Conservation (phyloP, 2,329 filamentous ascomycete species). For the Xylariaceae sp. region DNA sequence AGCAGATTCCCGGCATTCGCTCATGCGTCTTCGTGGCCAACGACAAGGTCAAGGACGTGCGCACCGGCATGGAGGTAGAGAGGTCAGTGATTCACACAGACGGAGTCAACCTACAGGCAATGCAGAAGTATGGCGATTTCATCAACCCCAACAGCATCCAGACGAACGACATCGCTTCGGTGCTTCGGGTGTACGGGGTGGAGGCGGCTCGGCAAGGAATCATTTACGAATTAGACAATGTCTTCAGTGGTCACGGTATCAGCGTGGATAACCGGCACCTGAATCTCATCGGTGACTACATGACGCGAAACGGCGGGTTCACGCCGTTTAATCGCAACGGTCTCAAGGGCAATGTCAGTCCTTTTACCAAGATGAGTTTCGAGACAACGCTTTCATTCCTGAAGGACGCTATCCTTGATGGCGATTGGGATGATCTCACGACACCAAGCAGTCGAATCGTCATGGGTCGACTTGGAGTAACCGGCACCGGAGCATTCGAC, state of each 20-base stretch:
- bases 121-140: constrained; percentile 81
- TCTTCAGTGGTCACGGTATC: constrained; percentile 91
- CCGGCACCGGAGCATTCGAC: constrained; percentile 91
- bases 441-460: constrained; percentile 87
- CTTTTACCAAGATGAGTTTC: constrained; percentile 99
- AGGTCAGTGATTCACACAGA: constrained; percentile 67
- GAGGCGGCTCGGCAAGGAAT: constrained; percentile 88
- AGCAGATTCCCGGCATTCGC: constrained; percentile 75
- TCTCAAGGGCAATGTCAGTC: constrained; percentile 76
- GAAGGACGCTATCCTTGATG: constrained; percentile 84
- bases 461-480: constrained; percentile 73
- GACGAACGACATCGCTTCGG: constrained; percentile 88
- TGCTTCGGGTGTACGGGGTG: constrained; percentile 83
- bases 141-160: constrained; percentile 82
- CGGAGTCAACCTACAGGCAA: constrained; percentile 83
- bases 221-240: constrained; percentile 75
- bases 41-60: constrained; percentile 47
- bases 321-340: constrained; percentile 91
- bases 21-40: constrained; percentile 63
- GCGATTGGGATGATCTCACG: constrained; percentile 82
- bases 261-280: constrained; percentile 86
- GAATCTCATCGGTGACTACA: constrained; percentile 93
- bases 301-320: constrained; percentile 91
- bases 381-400: constrained; percentile 95
- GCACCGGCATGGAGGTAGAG: constrained; percentile 44